Conservation (phyloP, 2,329 filamentous ascomycete species). For the Cercospora sesami region DNA sequence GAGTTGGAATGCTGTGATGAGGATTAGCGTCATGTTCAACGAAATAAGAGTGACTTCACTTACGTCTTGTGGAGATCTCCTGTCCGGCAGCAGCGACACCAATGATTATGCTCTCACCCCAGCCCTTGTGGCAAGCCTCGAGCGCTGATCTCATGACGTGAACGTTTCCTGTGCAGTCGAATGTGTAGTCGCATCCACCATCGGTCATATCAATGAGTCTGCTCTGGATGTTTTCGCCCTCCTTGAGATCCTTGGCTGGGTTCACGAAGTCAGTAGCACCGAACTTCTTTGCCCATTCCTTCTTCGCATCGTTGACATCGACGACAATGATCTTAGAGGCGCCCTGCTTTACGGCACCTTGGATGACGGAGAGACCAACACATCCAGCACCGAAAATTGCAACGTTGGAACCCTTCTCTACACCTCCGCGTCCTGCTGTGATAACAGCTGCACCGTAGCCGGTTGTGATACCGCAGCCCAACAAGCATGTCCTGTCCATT, state of each 20-base stretch:
- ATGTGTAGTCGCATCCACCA: slow-evolving; percentile 97
- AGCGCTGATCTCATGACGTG: slow-evolving; percentile 92
- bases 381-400: slow-evolving; percentile 95
- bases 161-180: slow-evolving; percentile 98
- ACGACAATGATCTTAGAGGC: slow-evolving; percentile 75
- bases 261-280: slow-evolving; percentile 97
- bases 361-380: slow-evolving; percentile 91
- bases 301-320: slow-evolving; percentile 83
- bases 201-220: slow-evolving; percentile 97
- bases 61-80: slow-evolving; percentile 91
- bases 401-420: slow-evolving; percentile 85
- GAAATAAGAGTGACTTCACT: slow-evolving; percentile 46
- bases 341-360: slow-evolving; percentile 84
- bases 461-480: slow-evolving; percentile 97
- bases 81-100: slow-evolving; percentile 95
- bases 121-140: slow-evolving; percentile 98
- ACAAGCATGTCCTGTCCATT: slow-evolving; percentile 92
- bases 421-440: slow-evolving; percentile 67
- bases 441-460: slow-evolving; percentile 95
- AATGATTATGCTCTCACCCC: slow-evolving; percentile 97
- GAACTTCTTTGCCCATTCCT: slow-evolving; percentile 90
- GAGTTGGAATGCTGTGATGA: slow-evolving; percentile 80
- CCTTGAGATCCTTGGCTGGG: slow-evolving; percentile 64
- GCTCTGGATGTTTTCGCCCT: slow-evolving; percentile 78
- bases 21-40: slow-evolving; percentile 15